Evolutionary conservation across 805 yeast species (phyloP), one percentile per base, ranked within the genome.

Genomic region (Brettanomyces sp.): DNA sequence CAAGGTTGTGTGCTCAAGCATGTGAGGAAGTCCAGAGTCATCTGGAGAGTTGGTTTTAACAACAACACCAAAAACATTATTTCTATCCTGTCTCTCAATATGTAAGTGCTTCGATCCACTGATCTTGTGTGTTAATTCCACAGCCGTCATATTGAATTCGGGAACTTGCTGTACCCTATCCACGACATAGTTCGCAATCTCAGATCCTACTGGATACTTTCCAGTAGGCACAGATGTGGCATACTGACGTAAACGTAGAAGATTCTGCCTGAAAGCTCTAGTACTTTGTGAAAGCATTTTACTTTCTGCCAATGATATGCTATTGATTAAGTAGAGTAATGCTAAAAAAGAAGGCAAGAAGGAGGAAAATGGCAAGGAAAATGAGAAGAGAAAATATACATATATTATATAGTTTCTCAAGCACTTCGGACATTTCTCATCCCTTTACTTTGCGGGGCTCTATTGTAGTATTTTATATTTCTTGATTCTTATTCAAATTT

Each of bases 31-130:
- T 22, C 99, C 99, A 4, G 96, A 85, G n/a, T 78, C 73, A 60
- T 93, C 82, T 0, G 98, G 96, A 0, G 99, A 96, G 55, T 89
- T 86, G 0, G 99, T 93, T 64, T 87, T 88, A 68, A 93, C 90
- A 1, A 85, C 88, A 39, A 93, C 76, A 51, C 90, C 78, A 60
- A 93, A 93, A 9, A 88, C 97, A 59, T 88, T 88, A 62, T 90
- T 91, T 42, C 71, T 68, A 58, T 91, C 97, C 47, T 80, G 79
- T 32, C 91, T 72, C 53, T 84, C 95, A 44, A 93, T 76, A 59
- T 93, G 99, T 28, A 93, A 60, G 64, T 91, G 97, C 47, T 78
- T 71, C 8, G 95, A 73, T 1, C 91, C 93, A 0, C 95, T 81
- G 36, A 67, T 70, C 22, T 57, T 56, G 62, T 93, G 97, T 21